Base-by-base conservation (phyloP, 2,329 filamentous ascomycete species). In the Scedosporium apiospermum region DNA sequence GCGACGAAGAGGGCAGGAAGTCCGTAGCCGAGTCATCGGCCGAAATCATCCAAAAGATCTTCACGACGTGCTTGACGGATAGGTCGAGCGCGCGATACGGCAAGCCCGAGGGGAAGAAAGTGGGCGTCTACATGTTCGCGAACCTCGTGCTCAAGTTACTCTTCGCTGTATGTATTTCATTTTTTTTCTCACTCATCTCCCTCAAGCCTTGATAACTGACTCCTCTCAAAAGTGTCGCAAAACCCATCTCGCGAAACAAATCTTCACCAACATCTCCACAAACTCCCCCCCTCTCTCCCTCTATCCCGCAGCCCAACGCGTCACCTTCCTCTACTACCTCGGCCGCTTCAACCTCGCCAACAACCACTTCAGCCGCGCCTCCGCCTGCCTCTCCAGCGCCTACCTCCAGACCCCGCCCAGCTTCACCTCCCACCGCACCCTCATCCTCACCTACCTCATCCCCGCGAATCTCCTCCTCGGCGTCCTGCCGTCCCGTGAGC, bases 241-340 rank as follows among this genome's bases (percentile, higher is more conserved):
- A 73, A 90, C 90, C 2, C 85, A 90, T 65, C 87, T 92, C 63
- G 92, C 91, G 16, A 89, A 90, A 66, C 91, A 93, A 73, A 90
- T 97, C 69, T 95, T 97, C 71, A 88, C 87, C 67, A 96, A 95
- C 71, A 93, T 97, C 66, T 88, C 87, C 59, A 87, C 89, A 63
- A 89, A 90, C 66, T 93, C 90, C 0, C 92, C 92, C 1, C 90
- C 91, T 0, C 77, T 98, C 12, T 81, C 84, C 1, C 83, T 90
- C 60, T 98, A 96, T 70, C 91, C 93, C 2, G 91, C 90, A 23
- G 84, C 89, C 5, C 90, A 98, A 71, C 86, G 92, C 58, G 91
- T 96, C 60, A 96, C 92, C 3, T 98, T 93, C 69, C 86, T 98
- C 14, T 97, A 96, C 77, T 96, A 96, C 71, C 87, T 98, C 5